Percentiles rank a stretch among this genome's conserved stretches.
These are phyloP conservation scores for Aristolochia fimbriata DNA, from an alignment of 164 flowering plant species.

Conservation along the genomic window DNA sequence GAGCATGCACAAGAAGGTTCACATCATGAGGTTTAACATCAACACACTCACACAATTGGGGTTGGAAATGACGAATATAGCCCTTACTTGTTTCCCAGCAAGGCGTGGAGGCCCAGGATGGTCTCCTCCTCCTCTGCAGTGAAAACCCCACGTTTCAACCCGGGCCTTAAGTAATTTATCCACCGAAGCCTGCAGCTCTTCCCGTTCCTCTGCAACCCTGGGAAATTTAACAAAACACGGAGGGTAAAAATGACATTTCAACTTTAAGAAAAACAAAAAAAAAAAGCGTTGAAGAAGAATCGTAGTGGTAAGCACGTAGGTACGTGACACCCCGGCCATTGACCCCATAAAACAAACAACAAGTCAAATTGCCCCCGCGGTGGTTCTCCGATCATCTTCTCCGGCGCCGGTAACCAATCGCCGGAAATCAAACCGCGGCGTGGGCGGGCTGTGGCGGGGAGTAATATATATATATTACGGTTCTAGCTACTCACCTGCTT, in stretches of 20 bases:
- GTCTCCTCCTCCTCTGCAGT: slow-evolving; percentile 53
- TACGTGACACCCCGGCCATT: not conserved
- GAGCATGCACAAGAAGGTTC: not conserved
- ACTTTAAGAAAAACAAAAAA: no score
- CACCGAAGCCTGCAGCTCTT: slow-evolving; percentile 90
- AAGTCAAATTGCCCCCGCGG: not conserved
- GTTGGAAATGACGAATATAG: not conserved
- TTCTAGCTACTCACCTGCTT: slow-evolving; percentile 72
- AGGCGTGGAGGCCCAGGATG: slow-evolving; percentile 48
- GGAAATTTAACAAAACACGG: no score
- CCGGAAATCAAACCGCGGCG: no score
- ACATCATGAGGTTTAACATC: not conserved
- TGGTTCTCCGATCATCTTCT: not conserved
- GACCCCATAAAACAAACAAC: not conserved
- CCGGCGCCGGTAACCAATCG: no score
- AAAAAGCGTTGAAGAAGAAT: no score
- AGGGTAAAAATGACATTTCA: not conserved
- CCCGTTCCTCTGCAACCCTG: slow-evolving; percentile 86
- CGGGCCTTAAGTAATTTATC: slow-evolving; percentile 87
- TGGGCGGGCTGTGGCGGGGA: no score
- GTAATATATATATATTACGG: no score
- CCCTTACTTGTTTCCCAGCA: slow-evolving; percentile 82
- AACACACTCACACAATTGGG: no score
- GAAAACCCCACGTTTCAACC: slow-evolving; percentile 60
- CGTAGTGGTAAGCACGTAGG: not conserved